Evolutionary conservation across 352 stramenopile species (phyloP), one percentile per base, ranked within the genome.

Genomic region (Phytophthora parvispora): DNA sequence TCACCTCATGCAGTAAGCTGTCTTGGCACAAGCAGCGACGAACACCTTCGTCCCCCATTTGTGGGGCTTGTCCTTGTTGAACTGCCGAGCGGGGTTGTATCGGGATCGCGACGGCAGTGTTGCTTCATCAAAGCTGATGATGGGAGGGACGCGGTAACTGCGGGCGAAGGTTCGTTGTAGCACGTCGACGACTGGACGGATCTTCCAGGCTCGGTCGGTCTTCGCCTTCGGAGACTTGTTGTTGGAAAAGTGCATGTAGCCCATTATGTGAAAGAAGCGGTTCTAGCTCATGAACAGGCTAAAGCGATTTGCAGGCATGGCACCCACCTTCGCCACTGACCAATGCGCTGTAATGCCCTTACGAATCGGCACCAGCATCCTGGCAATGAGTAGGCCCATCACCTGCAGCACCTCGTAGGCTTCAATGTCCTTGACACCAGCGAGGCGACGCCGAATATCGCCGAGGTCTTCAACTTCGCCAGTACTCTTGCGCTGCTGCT

Each of bases 211-310:
- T 47, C 62, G 22, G 20, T 69, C 62, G 6, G 32, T 64, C 2
- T 32, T 54, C 0, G 62, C 62, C 12, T 25, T 36, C 2, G 28
- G 3, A 36, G 61, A 42, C 1, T 43, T 1, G 24, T 56, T 67
- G 38, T 62, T 7, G 3, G 58, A 72, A 20, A 72, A 72, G 32
- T 73, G 57, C 5, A 67, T 9, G 42, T 73, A 64, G 1, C 15
- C 29, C 56, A 55, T 64, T 18, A 48, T 55, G 43, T 63, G 20
- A n/a, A 47, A 54, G n/a, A 63, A 55, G 2, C 29, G 6, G 31
- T 34, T 47, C 20, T 53, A 52, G 4, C 36, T 5, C 38, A 51
- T 61, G 40, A 61, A 32, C 32, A 42, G 27, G 18, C 25, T 27
- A 18, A 54, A 51, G 4, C 53, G 36, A 40, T 60, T 60, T 2